A percentile compares a stretch with the other conserved stretches of the same genome.
phyloP scores from a whole-genome alignment of 2,329 filamentous ascomycete species.

The Trichoderma aggressivum region DNA sequence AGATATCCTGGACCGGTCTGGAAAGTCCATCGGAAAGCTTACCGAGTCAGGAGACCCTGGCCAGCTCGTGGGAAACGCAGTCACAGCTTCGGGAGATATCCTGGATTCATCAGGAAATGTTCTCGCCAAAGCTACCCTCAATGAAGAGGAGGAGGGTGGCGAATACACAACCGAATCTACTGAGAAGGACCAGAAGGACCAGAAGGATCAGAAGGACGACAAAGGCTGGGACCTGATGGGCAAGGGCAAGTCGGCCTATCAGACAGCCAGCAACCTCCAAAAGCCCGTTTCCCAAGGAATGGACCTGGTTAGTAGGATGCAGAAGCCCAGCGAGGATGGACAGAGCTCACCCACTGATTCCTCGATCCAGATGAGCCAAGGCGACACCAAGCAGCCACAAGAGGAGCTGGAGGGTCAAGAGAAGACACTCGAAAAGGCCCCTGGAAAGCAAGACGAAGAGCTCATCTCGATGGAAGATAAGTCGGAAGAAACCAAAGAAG shows the following conservation, averaged over 20 bases:
- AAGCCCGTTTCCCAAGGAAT: slow-evolving; percentile 26
- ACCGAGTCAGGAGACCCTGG: slow-evolving; percentile 38
- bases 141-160: slow-evolving; percentile 24
- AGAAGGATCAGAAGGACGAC: slow-evolving; percentile 24
- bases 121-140: slow-evolving; percentile 40
- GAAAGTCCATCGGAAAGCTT: slow-evolving; percentile 43
- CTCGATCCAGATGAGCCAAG: neutral
- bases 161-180: slow-evolving; percentile 40
- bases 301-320: slow-evolving; percentile 22
- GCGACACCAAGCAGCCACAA: neutral
- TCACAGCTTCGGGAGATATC: slow-evolving; percentile 36
- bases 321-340: slow-evolving; percentile 4
- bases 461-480: slow-evolving; percentile 10
- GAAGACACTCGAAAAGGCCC: neutral
- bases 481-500: neutral
- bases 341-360: neutral
- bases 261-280: slow-evolving; percentile 19
- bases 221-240: slow-evolving; percentile 29
- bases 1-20: slow-evolving; percentile 43
- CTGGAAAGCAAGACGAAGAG: neutral
- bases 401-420: neutral
- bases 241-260: slow-evolving; percentile 28
- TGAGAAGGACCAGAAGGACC: slow-evolving; percentile 22
- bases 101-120: slow-evolving; percentile 39
- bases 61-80: slow-evolving; percentile 41